Percentiles rank a stretch among this genome's conserved stretches.
Evolutionary conservation across 306 rosid genomes (phyloP).

Genomic region (Trifolium repens): DNA sequence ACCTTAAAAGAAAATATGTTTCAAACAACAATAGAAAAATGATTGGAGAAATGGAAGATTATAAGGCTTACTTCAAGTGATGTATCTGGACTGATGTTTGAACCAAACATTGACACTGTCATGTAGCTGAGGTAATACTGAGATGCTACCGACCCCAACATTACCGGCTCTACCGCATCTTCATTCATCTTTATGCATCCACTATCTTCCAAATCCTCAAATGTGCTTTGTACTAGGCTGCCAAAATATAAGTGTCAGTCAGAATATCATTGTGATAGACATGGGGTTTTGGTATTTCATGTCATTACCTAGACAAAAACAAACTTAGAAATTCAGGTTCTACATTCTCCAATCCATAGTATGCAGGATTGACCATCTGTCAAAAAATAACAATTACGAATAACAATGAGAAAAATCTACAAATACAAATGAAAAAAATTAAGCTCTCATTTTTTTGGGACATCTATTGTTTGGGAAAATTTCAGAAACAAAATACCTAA

Average conservation of each 20-base stretch:
- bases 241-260: slow-evolving; percentile 41
- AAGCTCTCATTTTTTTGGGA: neutral
- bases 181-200: slow-evolving; percentile 89
- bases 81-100: slow-evolving; percentile 88
- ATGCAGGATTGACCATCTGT: slow-evolving; percentile 96
- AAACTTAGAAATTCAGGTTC: slow-evolving; percentile 78
- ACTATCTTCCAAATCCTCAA: slow-evolving; percentile 98
- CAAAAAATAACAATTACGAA: slow-evolving; percentile 32
- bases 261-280: slow-evolving; percentile 31
- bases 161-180: slow-evolving; percentile 69
- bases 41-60: slow-evolving; percentile 22
- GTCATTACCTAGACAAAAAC: slow-evolving; percentile 80
- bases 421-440: neutral
- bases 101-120: slow-evolving; percentile 94
- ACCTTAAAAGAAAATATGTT: slow-evolving; percentile 1
- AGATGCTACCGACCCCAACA: slow-evolving; percentile 94
- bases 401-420: slow-evolving; percentile 27
- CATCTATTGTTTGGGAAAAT: neutral
- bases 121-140: slow-evolving; percentile 93
- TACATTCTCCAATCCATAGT: slow-evolving; percentile 82
- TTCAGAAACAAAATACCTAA: neutral
- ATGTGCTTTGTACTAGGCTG: slow-evolving; percentile 83
- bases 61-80: slow-evolving; percentile 78
- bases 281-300: slow-evolving; percentile 30
- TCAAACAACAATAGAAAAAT: slow-evolving; percentile 18